These are phyloP conservation scores for Litchi chinensis DNA, from an alignment of 345 rosid species.

Conservation along the genomic window DNA sequence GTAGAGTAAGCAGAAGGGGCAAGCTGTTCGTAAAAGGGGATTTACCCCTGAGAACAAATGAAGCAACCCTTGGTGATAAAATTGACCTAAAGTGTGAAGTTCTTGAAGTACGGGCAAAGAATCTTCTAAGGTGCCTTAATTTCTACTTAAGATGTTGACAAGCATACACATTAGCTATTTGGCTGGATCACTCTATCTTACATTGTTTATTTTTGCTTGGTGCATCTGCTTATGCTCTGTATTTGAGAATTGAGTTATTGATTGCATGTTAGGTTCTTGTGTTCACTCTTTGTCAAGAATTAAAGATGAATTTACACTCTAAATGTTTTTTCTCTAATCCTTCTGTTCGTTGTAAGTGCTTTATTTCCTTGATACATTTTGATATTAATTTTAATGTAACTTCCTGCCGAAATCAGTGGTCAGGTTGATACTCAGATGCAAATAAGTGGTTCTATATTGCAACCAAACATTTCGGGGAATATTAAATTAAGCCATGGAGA, in stretches of 20 bases:
- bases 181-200: background rate
- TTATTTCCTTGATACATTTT: background rate
- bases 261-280: slow-evolving; percentile 4
- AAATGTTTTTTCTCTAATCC: background rate
- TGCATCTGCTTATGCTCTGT: background rate
- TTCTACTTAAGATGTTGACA: slow-evolving; percentile 9
- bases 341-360: slow-evolving; percentile 1
- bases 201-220: background rate
- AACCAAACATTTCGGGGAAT: slow-evolving; percentile 93
- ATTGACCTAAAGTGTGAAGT: slow-evolving; percentile 95
- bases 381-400: background rate
- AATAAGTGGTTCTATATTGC: slow-evolving; percentile 89
- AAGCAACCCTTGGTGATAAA: slow-evolving; percentile 71
- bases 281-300: slow-evolving; percentile 3
- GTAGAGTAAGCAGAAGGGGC: slow-evolving; percentile 90
- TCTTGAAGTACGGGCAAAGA: slow-evolving; percentile 94
- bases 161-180: background rate
- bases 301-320: background rate
- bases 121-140: slow-evolving; percentile 65
- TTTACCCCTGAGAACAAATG: slow-evolving; percentile 82
- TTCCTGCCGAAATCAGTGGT: slow-evolving; percentile 61
- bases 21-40: slow-evolving; percentile 86
- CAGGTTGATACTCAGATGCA: slow-evolving; percentile 96
- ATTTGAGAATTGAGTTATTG: slow-evolving; percentile 8
- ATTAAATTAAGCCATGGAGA: slow-evolving; percentile 96